A percentile compares a stretch with the other conserved stretches of the same genome.
These are phyloP conservation scores for Ilex aquifolium DNA, from an alignment of 257 asterid genomes.

Conservation along the genomic window DNA sequence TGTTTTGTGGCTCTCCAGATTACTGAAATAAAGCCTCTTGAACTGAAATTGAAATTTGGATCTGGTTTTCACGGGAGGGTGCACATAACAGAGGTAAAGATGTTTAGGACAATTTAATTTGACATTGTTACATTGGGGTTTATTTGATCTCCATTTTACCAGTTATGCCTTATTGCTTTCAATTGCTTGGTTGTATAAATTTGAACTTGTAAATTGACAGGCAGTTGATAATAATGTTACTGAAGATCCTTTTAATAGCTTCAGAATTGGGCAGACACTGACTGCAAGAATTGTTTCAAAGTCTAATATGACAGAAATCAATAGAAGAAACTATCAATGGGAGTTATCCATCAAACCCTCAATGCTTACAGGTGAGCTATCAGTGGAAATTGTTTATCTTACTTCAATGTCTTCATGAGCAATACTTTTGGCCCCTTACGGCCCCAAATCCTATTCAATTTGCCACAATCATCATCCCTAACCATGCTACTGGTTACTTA, in stretches of 20 bases:
- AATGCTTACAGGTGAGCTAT: conserved; percentile 48
- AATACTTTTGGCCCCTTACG: neutral
- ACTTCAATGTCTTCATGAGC: neutral
- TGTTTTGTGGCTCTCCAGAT: conserved; percentile 49
- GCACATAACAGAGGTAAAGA: conserved; percentile 82
- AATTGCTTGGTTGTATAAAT: conserved; percentile 1
- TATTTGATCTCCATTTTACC: neutral
- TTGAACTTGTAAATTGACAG: conserved; percentile 30
- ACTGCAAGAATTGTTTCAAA: conserved; percentile 68
- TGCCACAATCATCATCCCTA: neutral
- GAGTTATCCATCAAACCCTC: conserved; percentile 82
- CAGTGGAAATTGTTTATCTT: neutral
- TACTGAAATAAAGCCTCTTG: conserved; percentile 82
- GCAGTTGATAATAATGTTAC: conserved; percentile 54
- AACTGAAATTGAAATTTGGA: conserved; percentile 81
- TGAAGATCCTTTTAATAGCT: conserved; percentile 56
- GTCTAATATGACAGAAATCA: conserved; percentile 37
- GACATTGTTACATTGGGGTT: neutral
- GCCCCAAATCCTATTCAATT: neutral
- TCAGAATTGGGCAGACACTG: conserved; percentile 67
- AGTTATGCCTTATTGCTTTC: neutral
- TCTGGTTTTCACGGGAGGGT: conserved; percentile 75
- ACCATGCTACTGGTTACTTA: no score
- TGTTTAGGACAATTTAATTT: conserved; percentile 1
- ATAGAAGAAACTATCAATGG: conserved; percentile 49